Percentiles rank a stretch among this genome's conserved stretches.
These are phyloP conservation scores for Trichoderma sp. DNA, from an alignment of 2,329 filamentous ascomycete genomes.

Conservation along the genomic window DNA sequence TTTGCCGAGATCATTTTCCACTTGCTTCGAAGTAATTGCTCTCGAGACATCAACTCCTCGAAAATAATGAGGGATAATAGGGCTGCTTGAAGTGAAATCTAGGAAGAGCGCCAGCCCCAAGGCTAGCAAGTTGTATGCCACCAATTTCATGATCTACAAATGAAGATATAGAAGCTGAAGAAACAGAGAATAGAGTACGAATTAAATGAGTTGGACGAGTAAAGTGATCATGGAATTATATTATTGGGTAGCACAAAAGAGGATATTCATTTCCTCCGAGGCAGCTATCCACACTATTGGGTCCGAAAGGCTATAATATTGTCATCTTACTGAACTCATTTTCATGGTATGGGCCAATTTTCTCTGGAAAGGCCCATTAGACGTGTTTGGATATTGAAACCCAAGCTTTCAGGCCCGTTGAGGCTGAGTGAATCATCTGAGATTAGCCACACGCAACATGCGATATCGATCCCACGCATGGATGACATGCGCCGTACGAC, in stretches of 20 bases:
- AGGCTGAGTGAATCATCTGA: background rate
- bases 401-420: background rate
- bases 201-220: background rate
- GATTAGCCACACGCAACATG: background rate
- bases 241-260: background rate
- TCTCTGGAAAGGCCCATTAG: background rate
- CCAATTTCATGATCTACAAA: background rate
- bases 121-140: background rate
- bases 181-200: accelerated
- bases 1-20: background rate
- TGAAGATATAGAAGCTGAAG: background rate
- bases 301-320: background rate
- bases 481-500: background rate
- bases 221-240: background rate
- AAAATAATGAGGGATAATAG: background rate
- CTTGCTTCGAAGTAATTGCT: background rate
- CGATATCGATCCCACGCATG: background rate
- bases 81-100: background rate
- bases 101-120: background rate
- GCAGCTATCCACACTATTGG: no score
- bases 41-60: background rate
- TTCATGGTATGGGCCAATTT: no score
- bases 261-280: no score
- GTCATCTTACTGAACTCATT: background rate
- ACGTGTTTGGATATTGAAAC: no score